Base-by-base conservation (phyloP, 306 rosid species). In the Pyrus betulifolia region DNA sequence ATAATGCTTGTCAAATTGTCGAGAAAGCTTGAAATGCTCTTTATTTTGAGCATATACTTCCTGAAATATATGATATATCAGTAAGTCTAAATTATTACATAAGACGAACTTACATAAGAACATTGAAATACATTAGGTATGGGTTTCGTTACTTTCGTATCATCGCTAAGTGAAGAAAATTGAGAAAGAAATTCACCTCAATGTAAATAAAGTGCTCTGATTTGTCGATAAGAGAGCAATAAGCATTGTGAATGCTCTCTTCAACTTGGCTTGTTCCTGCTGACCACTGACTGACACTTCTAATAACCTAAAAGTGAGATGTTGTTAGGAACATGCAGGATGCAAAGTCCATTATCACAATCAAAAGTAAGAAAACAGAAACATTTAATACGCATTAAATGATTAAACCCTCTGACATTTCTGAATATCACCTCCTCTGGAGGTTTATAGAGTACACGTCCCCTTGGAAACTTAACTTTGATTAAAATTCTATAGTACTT, bases 251-350 rank as follows among this genome's bases (percentile, higher is more conserved):
- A 85, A 96, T 96, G 85, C 99, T 92, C 70, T 87, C 91, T 85
- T 96, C 99, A 7, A 80, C 87, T 93, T 86, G 98, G 82, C 99
- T 96, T 81, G 99, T 92, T 76, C 99, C 99, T 76, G 99, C 93
- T 40, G 99, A 96, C 98, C 99, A 92, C 78, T 96, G 99, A 76
- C 99, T 92, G 76, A 96, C 98, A 33, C 99, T 93, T 89, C 99
- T 91, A 79, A 96, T 89, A 67, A 96, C 90, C 99, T 96, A 84
- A 81, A 79, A 73, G 83, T 65, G 52, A 75, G 72, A 75, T 58
- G 58, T 33, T 49, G 52, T 60, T 69, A 83, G 76, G 12, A 70
- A 28, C 71, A 73, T 51, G 70, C 45, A 71, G 61, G 27, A 78
- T 69, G 63, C 51, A 76, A 11, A 21, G 23, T 71, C 83, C 66